Base-by-base conservation (phyloP, 2,329 filamentous ascomycete genomes). In the Didymellaceae sp. region DNA sequence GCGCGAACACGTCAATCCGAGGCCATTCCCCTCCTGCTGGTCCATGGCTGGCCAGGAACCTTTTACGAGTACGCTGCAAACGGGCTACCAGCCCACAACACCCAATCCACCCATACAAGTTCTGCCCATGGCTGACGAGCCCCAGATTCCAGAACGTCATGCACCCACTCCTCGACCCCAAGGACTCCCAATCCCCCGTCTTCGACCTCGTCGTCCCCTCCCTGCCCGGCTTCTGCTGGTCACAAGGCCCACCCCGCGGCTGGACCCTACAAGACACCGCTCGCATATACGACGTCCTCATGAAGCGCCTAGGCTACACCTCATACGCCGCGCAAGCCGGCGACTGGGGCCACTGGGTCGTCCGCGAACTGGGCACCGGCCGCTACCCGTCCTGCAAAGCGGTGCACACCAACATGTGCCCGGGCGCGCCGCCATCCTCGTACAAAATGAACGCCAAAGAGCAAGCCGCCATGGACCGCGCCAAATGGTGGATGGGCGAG, bases 151-250 rank as follows among this genome's bases (percentile, higher is more conserved):
- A 61, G 35, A 73, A 71, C 50, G 67, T 75, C 14, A 74, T 75
- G 55, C 53, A 66, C 39, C 60, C 70, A 20, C 54, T 78, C 2
- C 58, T 71, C 4, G 48, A 67, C 8, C 77, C 70, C 1, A 42
- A 60, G 4, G 46, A 59, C 17, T 14, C 45, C n/a, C 47, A 55
- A 10, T 56, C 54, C 2, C 58, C 57, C 38, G 73, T 78, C 0
- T 86, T 86, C 58, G 78, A 86, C 52, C 72, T 85, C 9, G 78
- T 86, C 0, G 82, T 82, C 0, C 83, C 83, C 0, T 83, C 80
- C 6, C 69, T 86, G 1, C 83, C 83, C 0, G 59, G 61, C 1
- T 64, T 62, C 35, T 63, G 54, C 31, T 64, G 54, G 54, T 61
- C 55, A 6, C 58, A 58, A 49, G 54, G 60, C 6, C 55, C 52